These are phyloP conservation scores for Polytrichum commune DNA, from an alignment of 225 moss, liverwort and hornwort genomes.

Conservation along the genomic window DNA sequence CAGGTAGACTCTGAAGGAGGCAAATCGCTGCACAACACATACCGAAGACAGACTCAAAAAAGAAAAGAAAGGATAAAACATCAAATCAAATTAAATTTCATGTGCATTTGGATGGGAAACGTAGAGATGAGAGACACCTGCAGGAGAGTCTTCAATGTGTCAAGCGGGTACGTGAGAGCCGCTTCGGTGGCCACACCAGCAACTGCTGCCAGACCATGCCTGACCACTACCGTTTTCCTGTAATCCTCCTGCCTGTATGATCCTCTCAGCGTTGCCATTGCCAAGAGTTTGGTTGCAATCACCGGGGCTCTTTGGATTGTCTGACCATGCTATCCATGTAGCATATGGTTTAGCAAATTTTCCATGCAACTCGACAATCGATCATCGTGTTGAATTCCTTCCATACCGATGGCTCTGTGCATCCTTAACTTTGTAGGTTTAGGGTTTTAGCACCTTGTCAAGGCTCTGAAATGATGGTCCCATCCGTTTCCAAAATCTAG, in stretches of 20 bases:
- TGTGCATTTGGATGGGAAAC: neutral
- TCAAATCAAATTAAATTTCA: neutral
- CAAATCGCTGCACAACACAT: neutral
- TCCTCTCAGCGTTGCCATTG: slow-evolving; percentile 13
- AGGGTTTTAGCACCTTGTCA: too few relatives aligned
- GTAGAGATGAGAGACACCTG: slow-evolving; percentile 45
- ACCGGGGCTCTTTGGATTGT: too few relatives aligned
- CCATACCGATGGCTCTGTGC: too few relatives aligned
- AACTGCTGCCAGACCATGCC: slow-evolving; percentile 59
- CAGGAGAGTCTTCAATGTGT: slow-evolving; percentile 76
- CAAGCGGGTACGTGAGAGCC: slow-evolving; percentile 67
- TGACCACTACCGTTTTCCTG: slow-evolving; percentile 38
- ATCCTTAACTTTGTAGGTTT: too few relatives aligned
- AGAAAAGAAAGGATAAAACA: neutral
- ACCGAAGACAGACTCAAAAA: neutral
- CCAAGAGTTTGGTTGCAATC: too few relatives aligned
- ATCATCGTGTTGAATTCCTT: too few relatives aligned
- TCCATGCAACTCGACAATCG: too few relatives aligned
- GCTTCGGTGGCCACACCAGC: slow-evolving; percentile 66
- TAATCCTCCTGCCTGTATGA: slow-evolving; percentile 51
- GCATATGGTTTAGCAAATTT: too few relatives aligned
- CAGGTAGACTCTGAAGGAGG: neutral
- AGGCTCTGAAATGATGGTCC: too few relatives aligned
- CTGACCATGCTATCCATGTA: too few relatives aligned
- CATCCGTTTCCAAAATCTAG: too few relatives aligned